phyloP scores from a whole-genome alignment of 2,329 filamentous ascomycete genomes.

The Dactylonectria macrodidyma region DNA sequence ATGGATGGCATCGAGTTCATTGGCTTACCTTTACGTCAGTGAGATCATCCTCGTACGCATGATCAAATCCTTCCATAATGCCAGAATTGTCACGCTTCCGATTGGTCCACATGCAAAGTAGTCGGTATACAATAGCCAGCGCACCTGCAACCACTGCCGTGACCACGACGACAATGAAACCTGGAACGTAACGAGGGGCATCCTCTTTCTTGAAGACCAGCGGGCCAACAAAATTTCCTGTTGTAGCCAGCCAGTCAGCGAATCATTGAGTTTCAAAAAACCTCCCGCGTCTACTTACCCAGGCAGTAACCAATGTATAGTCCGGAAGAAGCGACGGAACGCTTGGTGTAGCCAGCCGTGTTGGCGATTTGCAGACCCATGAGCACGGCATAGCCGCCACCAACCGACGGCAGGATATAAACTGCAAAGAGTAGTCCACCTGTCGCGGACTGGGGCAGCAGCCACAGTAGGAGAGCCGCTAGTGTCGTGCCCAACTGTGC shows the following conservation, averaged over 20 bases:
- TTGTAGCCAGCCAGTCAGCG: background rate
- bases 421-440: slow-evolving; percentile 64
- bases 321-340: slow-evolving; percentile 62
- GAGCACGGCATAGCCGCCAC: slow-evolving; percentile 63
- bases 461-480: slow-evolving; percentile 37
- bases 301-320: slow-evolving; percentile 67
- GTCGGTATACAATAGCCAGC: slow-evolving; percentile 60
- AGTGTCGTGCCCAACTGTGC: slow-evolving; percentile 60
- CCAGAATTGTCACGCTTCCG: slow-evolving; percentile 58
- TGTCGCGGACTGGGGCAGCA: slow-evolving; percentile 31
- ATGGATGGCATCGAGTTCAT: background rate
- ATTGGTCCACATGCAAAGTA: slow-evolving; percentile 61
- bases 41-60: slow-evolving; percentile 67
- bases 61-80: slow-evolving; percentile 63
- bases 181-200: slow-evolving; percentile 56
- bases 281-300: slow-evolving; percentile 39
- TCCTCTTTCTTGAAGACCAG: slow-evolving; percentile 58
- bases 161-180: slow-evolving; percentile 57
- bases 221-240: slow-evolving; percentile 60
- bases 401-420: slow-evolving; percentile 62
- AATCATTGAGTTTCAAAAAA: background rate
- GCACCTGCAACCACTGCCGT: slow-evolving; percentile 48
- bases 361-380: slow-evolving; percentile 61
- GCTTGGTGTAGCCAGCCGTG: slow-evolving; percentile 67
- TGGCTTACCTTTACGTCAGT: slow-evolving; percentile 57